phyloP scores from a whole-genome alignment of 2,329 filamentous ascomycete species.

The Curvularia verruculosa region DNA sequence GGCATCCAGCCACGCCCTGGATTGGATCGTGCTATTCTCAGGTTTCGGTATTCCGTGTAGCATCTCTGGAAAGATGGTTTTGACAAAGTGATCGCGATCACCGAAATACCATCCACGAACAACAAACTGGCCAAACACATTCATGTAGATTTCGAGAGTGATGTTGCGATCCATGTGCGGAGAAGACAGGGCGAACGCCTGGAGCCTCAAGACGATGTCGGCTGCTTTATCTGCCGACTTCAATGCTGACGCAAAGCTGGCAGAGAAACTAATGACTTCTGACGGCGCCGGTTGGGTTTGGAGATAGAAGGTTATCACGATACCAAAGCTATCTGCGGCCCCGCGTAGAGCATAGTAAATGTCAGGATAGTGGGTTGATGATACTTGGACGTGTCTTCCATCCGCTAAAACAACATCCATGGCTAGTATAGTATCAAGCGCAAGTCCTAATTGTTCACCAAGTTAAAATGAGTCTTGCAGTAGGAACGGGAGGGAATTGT shows the following conservation, averaged over 20 bases:
- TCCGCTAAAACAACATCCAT: conserved; percentile 8
- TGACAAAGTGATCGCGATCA: neutral
- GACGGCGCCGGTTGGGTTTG: conserved; percentile 27
- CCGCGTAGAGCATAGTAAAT: conserved; percentile 5
- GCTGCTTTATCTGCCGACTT: conserved; percentile 3
- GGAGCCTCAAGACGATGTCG: conserved; percentile 6
- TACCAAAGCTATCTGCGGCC: conserved; percentile 14
- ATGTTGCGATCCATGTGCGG: conserved; percentile 4
- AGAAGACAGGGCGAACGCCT: conserved; percentile 5
- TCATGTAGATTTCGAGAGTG: conserved; percentile 10
- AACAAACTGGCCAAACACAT: conserved; percentile 3
- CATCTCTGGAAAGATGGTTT: conserved; percentile 4
- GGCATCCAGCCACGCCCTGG: conserved; percentile 3
- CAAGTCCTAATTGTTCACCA: neutral
- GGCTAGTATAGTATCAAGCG: conserved; percentile 7
- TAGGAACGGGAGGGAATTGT: no score
- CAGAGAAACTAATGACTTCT: conserved; percentile 1
- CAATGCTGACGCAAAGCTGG: conserved; percentile 4
- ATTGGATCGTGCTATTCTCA: conserved; percentile 4
- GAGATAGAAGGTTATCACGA: conserved; percentile 41
- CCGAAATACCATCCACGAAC: conserved; percentile 14
- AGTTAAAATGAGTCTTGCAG: no score
- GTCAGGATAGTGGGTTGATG: neutral
- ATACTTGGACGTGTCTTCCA: neutral
- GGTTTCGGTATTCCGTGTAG: conserved; percentile 4